Evolutionary conservation across 371 early-diverging fungal genomes (phyloP), one percentile per base, ranked within the genome.

Genomic region (Mortierella sp.): DNA sequence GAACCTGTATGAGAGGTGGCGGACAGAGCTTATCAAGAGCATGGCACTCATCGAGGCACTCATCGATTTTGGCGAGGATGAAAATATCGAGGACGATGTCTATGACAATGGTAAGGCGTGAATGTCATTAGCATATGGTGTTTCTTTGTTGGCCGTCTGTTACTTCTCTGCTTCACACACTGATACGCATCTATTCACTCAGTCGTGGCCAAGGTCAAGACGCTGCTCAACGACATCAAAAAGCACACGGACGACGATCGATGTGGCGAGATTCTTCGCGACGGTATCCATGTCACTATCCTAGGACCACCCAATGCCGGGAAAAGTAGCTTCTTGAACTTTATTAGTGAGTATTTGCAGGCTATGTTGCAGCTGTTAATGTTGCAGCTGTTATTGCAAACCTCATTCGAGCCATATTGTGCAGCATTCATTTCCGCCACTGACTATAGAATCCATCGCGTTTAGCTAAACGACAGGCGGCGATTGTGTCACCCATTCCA

Each of bases 61-160:
- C 8, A 95, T 96, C 37, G 96, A 96, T 73, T 96, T 96, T 89
- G 92, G 95, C 50, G 96, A 96, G 77, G 96, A 96, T 75, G 96
- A 96, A 76, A 89, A 93, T 31, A 93, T 96, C 48, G 96, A 96
- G 71, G 93, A 93, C 54, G 94, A 90, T 16, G 92, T 94, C 0
- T 90, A 92, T 28, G 90, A 91, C 14, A 75, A 88, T 75, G 90
- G 95, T 93, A 79, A 74, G 54, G 13, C 5, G 13, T 40, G 2
- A 5, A 24, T 26, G 13, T 19, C 14, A 6, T 57, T 19, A 26
- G 19, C 48, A 21, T 37, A 34, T 8, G 28, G 14, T 26, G 13
- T n/a, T 9, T 59, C 37, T 19, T 59, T 71, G 57, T 31, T 69
- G 5, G n/a, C 69, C 2, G 19, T 59, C 24, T 9, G 61, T 8